These are phyloP conservation scores for Phaseolus coccineus DNA, from an alignment of 331 rosid genomes.

Conservation along the genomic window DNA sequence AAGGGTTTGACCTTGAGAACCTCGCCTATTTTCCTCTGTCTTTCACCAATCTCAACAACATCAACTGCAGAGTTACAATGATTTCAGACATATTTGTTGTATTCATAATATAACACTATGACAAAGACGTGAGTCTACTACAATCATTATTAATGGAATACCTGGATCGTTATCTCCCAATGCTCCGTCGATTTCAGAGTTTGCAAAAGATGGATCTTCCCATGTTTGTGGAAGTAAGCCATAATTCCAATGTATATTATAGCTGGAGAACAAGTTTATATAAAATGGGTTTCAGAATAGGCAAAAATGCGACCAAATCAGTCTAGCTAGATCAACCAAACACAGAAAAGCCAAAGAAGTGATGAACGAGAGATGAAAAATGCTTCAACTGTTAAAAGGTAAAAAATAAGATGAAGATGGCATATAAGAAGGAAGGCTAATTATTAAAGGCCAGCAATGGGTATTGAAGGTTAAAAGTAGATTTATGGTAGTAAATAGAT, in stretches of 20 bases:
- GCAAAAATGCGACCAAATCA: constrained; percentile 12
- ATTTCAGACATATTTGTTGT: constrained; percentile 4
- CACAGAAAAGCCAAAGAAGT: constrained; percentile 22
- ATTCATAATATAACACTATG: constrained; percentile 21
- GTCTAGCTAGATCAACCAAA: constrained; percentile 37
- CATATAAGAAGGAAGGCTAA: constrained; percentile 4
- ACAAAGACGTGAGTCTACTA: constrained; percentile 26
- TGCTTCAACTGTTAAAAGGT: background rate
- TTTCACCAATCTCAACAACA: constrained; percentile 93
- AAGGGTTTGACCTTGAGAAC: constrained; percentile 88
- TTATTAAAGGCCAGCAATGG: constrained; percentile 11
- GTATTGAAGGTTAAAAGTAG: constrained; percentile 27
- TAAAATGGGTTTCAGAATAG: constrained; percentile 38
- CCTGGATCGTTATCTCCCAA: constrained; percentile 99
- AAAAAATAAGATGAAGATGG: constrained; percentile 37
- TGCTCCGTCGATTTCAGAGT: constrained; percentile 94
- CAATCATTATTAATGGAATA: constrained; percentile 33
- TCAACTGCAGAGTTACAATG: constrained; percentile 68
- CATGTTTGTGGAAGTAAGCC: constrained; percentile 99
- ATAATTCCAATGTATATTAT: constrained; percentile 96
- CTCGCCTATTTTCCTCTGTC: constrained; percentile 78
- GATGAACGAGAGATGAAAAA: constrained; percentile 25
- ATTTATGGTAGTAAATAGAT: background rate
- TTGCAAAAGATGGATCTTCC: constrained; percentile 98
- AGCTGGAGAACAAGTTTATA: constrained; percentile 54